phyloP scores from a whole-genome alignment of 352 stramenopile genomes.

The Phytophthora idaei region DNA sequence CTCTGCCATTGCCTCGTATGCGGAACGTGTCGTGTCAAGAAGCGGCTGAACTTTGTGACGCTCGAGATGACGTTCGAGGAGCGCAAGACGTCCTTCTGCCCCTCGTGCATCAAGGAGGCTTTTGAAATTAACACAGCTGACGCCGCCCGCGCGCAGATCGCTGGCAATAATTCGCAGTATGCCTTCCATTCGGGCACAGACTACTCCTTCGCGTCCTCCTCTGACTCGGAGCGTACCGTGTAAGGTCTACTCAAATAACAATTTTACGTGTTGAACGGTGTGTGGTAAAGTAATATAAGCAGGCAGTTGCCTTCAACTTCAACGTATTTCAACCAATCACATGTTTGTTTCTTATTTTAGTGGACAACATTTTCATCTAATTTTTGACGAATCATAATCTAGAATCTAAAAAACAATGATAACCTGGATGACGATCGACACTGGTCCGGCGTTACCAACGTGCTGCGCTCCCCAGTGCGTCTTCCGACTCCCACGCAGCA shows the following conservation, averaged over 20 bases:
- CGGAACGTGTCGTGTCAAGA: slow-evolving; percentile 41
- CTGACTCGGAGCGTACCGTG: slow-evolving; percentile 31
- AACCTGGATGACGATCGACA: neutral
- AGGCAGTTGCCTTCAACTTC: slow-evolving; percentile 1
- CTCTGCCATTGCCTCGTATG: slow-evolving; percentile 43
- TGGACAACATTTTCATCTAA: neutral
- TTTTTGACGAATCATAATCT: slow-evolving; percentile 7
- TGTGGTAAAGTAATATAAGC: slow-evolving; percentile 1
- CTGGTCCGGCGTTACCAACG: slow-evolving; percentile 21
- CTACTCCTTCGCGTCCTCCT: slow-evolving; percentile 43
- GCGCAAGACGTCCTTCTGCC: slow-evolving; percentile 43
- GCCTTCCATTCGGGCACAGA: slow-evolving; percentile 35
- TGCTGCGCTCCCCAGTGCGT: slow-evolving; percentile 2
- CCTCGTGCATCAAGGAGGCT: slow-evolving; percentile 40
- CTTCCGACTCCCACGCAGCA: slow-evolving; percentile 20
- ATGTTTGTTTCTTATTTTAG: neutral
- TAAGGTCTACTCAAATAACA: slow-evolving; percentile 26
- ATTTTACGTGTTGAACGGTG: slow-evolving; percentile 10
- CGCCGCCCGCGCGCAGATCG: slow-evolving; percentile 35
- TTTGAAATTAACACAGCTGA: slow-evolving; percentile 41
- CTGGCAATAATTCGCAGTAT: slow-evolving; percentile 31
- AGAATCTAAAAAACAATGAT: neutral
- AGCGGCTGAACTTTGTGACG: slow-evolving; percentile 42
- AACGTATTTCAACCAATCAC: neutral
- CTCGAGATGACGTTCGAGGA: slow-evolving; percentile 46